Evolutionary conservation across 1,139 yeast species (phyloP), one percentile per base, ranked within the genome.

Genomic region (Pichia sp.): DNA sequence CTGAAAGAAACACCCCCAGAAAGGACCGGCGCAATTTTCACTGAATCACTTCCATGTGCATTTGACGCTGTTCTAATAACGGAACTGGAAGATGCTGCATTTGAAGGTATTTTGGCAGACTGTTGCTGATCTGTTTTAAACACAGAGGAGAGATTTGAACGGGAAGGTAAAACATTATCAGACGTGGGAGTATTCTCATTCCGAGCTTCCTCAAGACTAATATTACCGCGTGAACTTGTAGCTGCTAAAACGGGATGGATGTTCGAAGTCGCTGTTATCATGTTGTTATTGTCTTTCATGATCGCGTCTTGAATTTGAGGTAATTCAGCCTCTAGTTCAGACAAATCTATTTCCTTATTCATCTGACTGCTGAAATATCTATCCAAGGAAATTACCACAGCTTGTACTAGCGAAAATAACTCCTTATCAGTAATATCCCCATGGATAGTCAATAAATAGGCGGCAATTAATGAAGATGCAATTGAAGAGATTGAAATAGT

Each of bases 401-500:
- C 51, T 31, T 47, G 49, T 33, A 55, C 49, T 6, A 56, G 39
- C 0, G 55, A 46, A 9, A 52, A 43, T 4, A 54, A 39, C 27
- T 46, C 50, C 26, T 33, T 31, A 7, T 16, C n/a, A 26, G 7
- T 4, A 29, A 28, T 33, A 26, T 28, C 27, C 11, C 26, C 34
- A 16, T 23, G 27, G 33, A 26, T n/a, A 34, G 7, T 34, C 36
- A 34, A 16, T 34, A 46, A 62, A 45, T 65, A 68, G 2, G 67
- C 55, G 2, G 68, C 66, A 1, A 71, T 69, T 7, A 67, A 61
- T 0, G 70, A 62, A 0, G 70, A 65, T 3, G 75, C 65, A 0
- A 75, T 65, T 0, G 77, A 71, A 3, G 68, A 52, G 38, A 73
- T 58, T 8, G 67, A 69, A 3, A 68, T 63, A 40, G 62, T 58